phyloP scores from a whole-genome alignment of 441 rosid species.

The Aquilaria agallochum region DNA sequence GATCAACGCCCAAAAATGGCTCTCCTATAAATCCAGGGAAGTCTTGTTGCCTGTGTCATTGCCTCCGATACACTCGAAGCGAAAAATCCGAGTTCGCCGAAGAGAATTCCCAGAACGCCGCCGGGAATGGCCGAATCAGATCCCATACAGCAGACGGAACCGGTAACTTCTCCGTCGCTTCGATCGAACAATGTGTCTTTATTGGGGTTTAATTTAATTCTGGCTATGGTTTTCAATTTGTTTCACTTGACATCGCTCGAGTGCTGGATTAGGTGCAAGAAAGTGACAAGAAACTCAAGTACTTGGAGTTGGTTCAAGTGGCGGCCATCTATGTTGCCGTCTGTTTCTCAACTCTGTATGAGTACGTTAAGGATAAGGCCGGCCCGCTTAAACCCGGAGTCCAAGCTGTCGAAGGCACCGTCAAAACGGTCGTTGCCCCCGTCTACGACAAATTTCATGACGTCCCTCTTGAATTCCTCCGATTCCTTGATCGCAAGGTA shows the following conservation, averaged over 20 bases:
- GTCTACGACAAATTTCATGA: slow-evolving; percentile 40
- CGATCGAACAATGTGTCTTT: background rate
- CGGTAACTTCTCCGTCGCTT: slow-evolving; percentile 14
- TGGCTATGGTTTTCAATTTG: background rate
- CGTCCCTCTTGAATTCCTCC: slow-evolving; percentile 45
- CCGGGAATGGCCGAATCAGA: slow-evolving; percentile 42
- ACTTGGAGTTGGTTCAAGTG: slow-evolving; percentile 44
- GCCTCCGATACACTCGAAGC: slow-evolving; percentile 1
- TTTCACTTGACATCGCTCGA: too few species aligned
- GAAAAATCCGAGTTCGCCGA: background rate
- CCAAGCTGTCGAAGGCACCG: slow-evolving; percentile 44
- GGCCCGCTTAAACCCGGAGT: slow-evolving; percentile 62
- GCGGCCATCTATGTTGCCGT: slow-evolving; percentile 32
- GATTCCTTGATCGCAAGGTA: slow-evolving; percentile 55
- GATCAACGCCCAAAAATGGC: background rate
- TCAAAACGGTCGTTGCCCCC: slow-evolving; percentile 42
- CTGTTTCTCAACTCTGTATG: slow-evolving; percentile 39
- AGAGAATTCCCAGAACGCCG: background rate
- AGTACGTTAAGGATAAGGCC: slow-evolving; percentile 47
- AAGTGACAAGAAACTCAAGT: slow-evolving; percentile 32
- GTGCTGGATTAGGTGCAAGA: slow-evolving; percentile 11
- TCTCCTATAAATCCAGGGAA: slow-evolving; percentile 14
- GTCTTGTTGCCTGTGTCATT: background rate
- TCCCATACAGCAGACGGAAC: slow-evolving; percentile 22
- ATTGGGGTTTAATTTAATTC: background rate